These are phyloP conservation scores for Dothiorella sarmentorum DNA, from an alignment of 2,329 filamentous ascomycete genomes.

Conservation along the genomic window DNA sequence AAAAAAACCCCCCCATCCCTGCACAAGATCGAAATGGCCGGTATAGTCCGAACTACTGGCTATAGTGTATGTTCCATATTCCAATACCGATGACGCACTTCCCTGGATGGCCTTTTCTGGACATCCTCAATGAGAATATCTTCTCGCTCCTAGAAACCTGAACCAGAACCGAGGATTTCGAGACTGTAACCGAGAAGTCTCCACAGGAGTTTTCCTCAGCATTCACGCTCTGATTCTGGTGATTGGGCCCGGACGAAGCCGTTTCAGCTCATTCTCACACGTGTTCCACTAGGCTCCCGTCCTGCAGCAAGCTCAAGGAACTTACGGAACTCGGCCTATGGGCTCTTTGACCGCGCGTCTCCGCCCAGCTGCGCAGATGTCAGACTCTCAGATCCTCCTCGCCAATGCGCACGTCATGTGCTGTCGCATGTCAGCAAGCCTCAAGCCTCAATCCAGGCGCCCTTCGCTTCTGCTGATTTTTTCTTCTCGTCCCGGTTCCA, in stretches of 20 bases:
- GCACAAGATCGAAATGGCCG: background rate
- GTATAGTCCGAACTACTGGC: background rate
- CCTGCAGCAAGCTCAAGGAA: background rate
- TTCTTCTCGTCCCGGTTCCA: background rate
- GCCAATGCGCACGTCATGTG: background rate
- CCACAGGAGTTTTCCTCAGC: background rate
- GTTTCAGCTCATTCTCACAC: background rate
- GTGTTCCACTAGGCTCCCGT: background rate
- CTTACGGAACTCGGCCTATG: background rate
- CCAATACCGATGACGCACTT: background rate
- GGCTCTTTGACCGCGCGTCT: background rate
- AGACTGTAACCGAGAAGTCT: background rate
- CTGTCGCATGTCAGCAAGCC: no score
- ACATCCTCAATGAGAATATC: background rate
- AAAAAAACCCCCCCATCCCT: no score
- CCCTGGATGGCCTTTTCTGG: background rate
- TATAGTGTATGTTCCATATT: background rate
- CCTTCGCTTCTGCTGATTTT: background rate
- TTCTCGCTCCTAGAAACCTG: background rate
- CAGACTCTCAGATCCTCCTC: background rate
- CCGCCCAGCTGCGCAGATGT: background rate
- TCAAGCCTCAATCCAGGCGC: background rate
- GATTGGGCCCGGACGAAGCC: background rate
- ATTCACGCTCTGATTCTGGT: background rate
- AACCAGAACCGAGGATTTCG: background rate